Evolutionary conservation across 176 grass and related monocot species (phyloP).

Genomic region (Secale cereale): DNA sequence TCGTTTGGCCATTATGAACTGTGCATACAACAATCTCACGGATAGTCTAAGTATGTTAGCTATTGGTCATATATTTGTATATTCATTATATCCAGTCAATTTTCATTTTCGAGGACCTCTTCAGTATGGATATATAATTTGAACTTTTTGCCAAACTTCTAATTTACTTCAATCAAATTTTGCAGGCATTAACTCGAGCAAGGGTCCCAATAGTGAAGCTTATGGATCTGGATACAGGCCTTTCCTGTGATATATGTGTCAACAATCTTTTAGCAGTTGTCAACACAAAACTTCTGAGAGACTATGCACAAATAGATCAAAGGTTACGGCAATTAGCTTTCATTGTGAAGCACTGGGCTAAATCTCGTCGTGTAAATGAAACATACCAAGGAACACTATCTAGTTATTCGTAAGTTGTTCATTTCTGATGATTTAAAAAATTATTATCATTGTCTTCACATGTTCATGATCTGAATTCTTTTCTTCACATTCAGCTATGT

Average conservation of each 20-base stretch:
- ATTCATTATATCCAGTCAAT: background rate
- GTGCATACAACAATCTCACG: background rate
- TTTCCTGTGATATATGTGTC: slow-evolving; percentile 96
- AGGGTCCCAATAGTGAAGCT: slow-evolving; percentile 99
- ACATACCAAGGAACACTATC: slow-evolving; percentile 99
- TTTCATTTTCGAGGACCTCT: background rate
- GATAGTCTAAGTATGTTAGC: background rate
- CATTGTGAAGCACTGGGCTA: slow-evolving; percentile 98
- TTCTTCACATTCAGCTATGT: slow-evolving; percentile 71
- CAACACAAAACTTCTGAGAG: slow-evolving; percentile 94
- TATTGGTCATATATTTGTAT: background rate
- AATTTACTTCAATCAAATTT: slow-evolving; percentile 20
- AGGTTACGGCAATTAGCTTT: slow-evolving; percentile 83
- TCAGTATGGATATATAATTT: slow-evolving; percentile 5
- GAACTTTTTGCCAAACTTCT: slow-evolving; percentile 27
- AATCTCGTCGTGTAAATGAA: slow-evolving; percentile 88
- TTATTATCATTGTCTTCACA: background rate
- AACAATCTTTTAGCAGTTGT: slow-evolving; percentile 98
- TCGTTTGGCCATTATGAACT: background rate
- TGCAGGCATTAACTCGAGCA: slow-evolving; percentile 88
- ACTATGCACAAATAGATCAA: slow-evolving; percentile 86
- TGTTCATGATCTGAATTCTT: slow-evolving; percentile 13
- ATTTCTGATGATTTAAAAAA: slow-evolving; percentile 3
- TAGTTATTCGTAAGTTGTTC: slow-evolving; percentile 89
- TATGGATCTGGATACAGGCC: slow-evolving; percentile 88